Evolutionary conservation across 2,329 filamentous ascomycete species (phyloP), one percentile per base, ranked within the genome.

Genomic region (Penicillium decumbens): DNA sequence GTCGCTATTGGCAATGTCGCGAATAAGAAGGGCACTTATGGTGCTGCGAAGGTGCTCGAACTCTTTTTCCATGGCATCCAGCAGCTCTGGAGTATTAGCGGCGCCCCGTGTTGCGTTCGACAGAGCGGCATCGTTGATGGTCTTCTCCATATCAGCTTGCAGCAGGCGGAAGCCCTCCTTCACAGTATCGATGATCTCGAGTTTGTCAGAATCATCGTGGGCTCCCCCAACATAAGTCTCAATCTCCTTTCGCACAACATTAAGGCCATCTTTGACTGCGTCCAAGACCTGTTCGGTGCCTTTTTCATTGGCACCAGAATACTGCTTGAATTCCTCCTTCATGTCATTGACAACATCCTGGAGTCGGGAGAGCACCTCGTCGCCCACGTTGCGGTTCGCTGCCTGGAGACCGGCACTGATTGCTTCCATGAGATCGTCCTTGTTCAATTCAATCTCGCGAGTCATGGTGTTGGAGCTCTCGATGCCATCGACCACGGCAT

Each of bases 261-360:
- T 89, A 12, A 95, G 78, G 0, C 90, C 90, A 64, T 95, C 89
- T 59, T 89, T 92, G 38, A 95, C 85, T 0, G 89, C 88, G 66
- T 93, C 88, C 4, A 96, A 76, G 10, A 95, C 84, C 66, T 95
- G 89, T 67, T 95, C 90, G 0, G 89, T 92, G 65, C 93, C 89
- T 50, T 84, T 80, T 35, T 87, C 88, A 59, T 84, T 88, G 54
- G 87, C 85, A 3, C 87, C 82, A 18, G 89, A 85, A 58, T 89
- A 92, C 60, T 92, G 82, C 66, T 91, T 90, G 66, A 86, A 82
- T 58, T 85, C 81, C 4, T 74, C 73, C 49, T 80, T 81, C 75
- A 85, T 83, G 35, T 77, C 77, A 32, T 82, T 76, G 23, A 85
- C 71, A 30, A 85, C 70, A 27, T 78, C 75, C 47, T 83, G 78